These are phyloP conservation scores for Helianthus tuberosus DNA, from an alignment of 129 eudicot genomes.

Conservation along the genomic window DNA sequence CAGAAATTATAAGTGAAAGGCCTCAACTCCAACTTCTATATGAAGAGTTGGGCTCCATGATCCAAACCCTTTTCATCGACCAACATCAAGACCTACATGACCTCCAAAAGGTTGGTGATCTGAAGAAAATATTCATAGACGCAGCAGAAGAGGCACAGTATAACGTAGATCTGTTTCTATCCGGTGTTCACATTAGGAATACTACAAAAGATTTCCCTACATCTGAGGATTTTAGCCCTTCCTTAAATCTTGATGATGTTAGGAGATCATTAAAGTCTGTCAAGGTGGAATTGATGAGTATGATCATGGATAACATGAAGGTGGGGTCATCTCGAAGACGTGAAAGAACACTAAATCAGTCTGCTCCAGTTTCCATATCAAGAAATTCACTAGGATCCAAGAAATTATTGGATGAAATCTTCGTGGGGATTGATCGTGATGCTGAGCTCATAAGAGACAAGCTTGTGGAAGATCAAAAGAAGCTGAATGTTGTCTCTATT, in stretches of 20 bases:
- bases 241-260: slow-evolving; percentile 17
- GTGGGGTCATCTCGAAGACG: not conserved
- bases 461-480: not conserved
- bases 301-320: not conserved
- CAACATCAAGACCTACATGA: not conserved
- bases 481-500: slow-evolving; percentile 2
- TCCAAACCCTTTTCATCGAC: not conserved
- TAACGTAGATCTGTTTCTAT: slow-evolving; percentile 3
- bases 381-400: not conserved
- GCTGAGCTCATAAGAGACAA: not conserved
- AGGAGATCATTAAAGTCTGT: slow-evolving; percentile 1
- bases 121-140: slow-evolving; percentile 10
- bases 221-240: too few species aligned
- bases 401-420: not conserved
- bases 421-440: slow-evolving; percentile 6
- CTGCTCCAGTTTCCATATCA: not conserved
- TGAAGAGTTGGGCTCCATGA: not conserved
- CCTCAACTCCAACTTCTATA: slow-evolving; percentile 18
- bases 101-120: not conserved
- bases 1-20: not conserved
- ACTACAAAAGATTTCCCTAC: too few species aligned
- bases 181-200: not conserved
- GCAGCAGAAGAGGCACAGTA: slow-evolving; percentile 19
- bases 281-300: not conserved
- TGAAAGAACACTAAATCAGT: not conserved